These are phyloP conservation scores for Capsicum baccatum DNA, from an alignment of 257 asterid species.

Conservation along the genomic window DNA sequence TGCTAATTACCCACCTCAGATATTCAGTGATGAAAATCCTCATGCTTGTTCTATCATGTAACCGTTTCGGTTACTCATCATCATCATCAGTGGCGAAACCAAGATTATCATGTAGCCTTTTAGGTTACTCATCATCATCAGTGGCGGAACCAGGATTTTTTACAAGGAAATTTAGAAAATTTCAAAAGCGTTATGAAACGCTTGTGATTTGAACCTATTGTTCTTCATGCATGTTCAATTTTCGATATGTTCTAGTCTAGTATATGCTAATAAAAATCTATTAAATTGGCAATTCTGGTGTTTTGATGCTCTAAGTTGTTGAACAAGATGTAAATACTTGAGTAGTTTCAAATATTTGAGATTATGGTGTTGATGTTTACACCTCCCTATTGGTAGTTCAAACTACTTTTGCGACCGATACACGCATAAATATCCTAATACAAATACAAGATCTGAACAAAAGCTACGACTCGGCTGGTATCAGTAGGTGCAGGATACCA, in stretches of 20 bases:
- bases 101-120: conserved; percentile 51
- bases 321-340: conserved; percentile 23
- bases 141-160: background rate
- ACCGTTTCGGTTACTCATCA: conserved; percentile 23
- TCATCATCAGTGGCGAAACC: background rate
- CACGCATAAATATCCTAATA: background rate
- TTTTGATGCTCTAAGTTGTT: background rate
- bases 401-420: too few relatives aligned
- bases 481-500: background rate
- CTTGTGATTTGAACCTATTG: background rate
- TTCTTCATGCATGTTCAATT: background rate
- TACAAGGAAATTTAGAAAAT: background rate
- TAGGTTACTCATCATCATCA: background rate
- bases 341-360: background rate
- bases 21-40: conserved; percentile 95
- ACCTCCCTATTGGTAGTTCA: background rate
- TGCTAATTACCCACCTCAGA: conserved; percentile 62
- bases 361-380: background rate
- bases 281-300: conserved; percentile 1
- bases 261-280: conserved; percentile 23
- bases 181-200: background rate
- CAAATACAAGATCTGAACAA: background rate
- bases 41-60: conserved; percentile 83
- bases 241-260: conserved; percentile 7
- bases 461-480: background rate